These are phyloP conservation scores for Claviceps digitariae DNA, from an alignment of 2,329 filamentous ascomycete species.

Conservation along the genomic window DNA sequence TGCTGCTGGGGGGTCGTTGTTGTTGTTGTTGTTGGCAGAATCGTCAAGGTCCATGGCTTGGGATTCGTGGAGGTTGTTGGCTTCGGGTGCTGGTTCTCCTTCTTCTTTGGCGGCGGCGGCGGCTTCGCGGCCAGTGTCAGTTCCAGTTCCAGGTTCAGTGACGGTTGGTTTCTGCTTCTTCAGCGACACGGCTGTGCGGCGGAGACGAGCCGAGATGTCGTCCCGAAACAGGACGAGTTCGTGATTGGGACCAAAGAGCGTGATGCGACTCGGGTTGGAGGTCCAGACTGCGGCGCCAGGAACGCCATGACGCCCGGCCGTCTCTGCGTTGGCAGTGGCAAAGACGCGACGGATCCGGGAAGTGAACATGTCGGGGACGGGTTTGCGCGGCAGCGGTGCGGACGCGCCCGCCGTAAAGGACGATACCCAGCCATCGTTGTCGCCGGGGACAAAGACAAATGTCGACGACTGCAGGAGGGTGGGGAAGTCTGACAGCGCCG, in stretches of 20 bases:
- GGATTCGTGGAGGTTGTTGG: slow-evolving; percentile 9
- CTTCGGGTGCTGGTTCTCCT: slow-evolving; percentile 9
- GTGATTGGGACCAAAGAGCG: slow-evolving; percentile 74
- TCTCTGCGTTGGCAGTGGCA: slow-evolving; percentile 60
- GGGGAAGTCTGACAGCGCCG: slow-evolving; percentile 71
- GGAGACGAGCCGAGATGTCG: slow-evolving; percentile 66
- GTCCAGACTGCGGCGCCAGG: slow-evolving; percentile 63
- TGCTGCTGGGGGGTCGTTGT: slow-evolving; percentile 13
- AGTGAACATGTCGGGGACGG: slow-evolving; percentile 80
- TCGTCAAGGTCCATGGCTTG: slow-evolving; percentile 24
- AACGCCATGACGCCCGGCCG: slow-evolving; percentile 32
- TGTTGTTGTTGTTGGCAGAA: slow-evolving; percentile 13
- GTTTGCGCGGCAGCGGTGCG: slow-evolving; percentile 52
- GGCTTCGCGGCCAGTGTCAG: no score
- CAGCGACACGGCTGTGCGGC: slow-evolving; percentile 63
- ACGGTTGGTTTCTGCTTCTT: slow-evolving; percentile 32
- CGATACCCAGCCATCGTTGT: slow-evolving; percentile 95
- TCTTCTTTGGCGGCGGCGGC: slow-evolving; percentile 11
- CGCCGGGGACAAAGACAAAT: slow-evolving; percentile 87
- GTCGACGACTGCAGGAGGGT: slow-evolving; percentile 64
- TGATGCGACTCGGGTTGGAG: slow-evolving; percentile 70
- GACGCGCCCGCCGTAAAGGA: slow-evolving; percentile 67
- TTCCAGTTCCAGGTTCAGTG: neutral
- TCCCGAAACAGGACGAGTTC: slow-evolving; percentile 83
- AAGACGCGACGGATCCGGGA: slow-evolving; percentile 73